A percentile compares a stretch with the other conserved stretches of the same genome.
Conservation (phyloP, 2,329 filamentous ascomycete species). For the Sclerotinia sclerotiorum region DNA sequence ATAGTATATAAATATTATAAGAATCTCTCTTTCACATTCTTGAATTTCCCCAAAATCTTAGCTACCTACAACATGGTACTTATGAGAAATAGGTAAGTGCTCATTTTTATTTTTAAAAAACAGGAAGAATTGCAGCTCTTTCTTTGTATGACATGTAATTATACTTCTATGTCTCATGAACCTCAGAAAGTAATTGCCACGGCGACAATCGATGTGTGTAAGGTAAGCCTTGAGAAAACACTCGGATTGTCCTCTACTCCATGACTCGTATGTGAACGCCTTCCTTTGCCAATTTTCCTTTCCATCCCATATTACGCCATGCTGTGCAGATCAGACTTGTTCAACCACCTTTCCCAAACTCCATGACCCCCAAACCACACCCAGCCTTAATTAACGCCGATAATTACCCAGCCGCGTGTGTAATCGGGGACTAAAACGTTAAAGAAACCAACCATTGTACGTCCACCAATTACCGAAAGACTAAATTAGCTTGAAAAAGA, state of each 20-base stretch:
- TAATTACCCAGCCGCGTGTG: neutral
- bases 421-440: neutral
- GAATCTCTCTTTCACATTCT: no score
- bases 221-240: neutral
- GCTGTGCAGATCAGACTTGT: neutral
- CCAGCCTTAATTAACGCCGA: neutral
- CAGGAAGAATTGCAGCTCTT: neutral
- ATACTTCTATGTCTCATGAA: no score
- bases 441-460: neutral
- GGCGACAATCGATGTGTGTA: neutral
- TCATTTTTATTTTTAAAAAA: no score
- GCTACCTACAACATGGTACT: neutral
- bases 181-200: neutral
- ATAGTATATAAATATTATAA: no score
- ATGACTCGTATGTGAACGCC: neutral
- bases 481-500: neutral
- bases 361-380: neutral
- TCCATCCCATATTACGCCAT: neutral
- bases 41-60: neutral
- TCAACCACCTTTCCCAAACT: neutral
- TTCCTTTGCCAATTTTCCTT: neutral
- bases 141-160: neutral
- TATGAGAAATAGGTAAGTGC: neutral
- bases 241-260: neutral
- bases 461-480: neutral